A percentile compares a stretch with the other conserved stretches of the same genome.
Evolutionary conservation across 2,329 filamentous ascomycete genomes (phyloP).

Genomic region (Talaromyces marneffei): DNA sequence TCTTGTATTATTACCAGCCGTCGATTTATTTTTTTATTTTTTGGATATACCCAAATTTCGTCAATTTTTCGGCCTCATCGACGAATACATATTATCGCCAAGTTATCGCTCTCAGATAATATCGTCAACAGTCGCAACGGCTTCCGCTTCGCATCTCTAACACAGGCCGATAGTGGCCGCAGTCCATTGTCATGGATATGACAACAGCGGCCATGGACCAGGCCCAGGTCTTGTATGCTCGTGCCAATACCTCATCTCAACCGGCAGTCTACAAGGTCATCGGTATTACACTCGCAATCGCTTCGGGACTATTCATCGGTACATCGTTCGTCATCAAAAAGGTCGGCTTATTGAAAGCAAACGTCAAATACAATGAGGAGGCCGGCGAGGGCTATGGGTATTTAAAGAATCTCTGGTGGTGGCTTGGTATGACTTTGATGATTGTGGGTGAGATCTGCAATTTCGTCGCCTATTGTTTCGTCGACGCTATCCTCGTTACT

Average conservation of each 20-base stretch:
- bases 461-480: conserved; percentile 94
- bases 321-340: conserved; percentile 96
- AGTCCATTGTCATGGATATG: conserved; percentile 38
- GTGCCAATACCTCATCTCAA: conserved; percentile 32
- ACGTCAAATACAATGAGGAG: conserved; percentile 92
- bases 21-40: neutral
- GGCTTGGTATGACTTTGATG: conserved; percentile 93
- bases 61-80: neutral
- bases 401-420: conserved; percentile 92
- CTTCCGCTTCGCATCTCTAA: conserved; percentile 13
- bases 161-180: conserved; percentile 18
- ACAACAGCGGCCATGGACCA: conserved; percentile 34
- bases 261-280: conserved; percentile 71
- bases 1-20: neutral
- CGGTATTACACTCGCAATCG: conserved; percentile 77
- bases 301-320: conserved; percentile 88
- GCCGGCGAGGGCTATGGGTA: conserved; percentile 97
- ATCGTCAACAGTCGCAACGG: conserved; percentile 6
- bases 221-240: conserved; percentile 41
- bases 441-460: conserved; percentile 95
- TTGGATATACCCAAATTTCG: neutral
- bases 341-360: conserved; percentile 80
- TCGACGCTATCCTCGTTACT: conserved; percentile 91
- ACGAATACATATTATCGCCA: neutral
- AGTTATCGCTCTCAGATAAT: neutral